A percentile compares a stretch with the other conserved stretches of the same genome.
These are phyloP conservation scores for Backusella parvicylindrica DNA, from an alignment of 192 early-diverging fungal species.

Conservation along the genomic window DNA sequence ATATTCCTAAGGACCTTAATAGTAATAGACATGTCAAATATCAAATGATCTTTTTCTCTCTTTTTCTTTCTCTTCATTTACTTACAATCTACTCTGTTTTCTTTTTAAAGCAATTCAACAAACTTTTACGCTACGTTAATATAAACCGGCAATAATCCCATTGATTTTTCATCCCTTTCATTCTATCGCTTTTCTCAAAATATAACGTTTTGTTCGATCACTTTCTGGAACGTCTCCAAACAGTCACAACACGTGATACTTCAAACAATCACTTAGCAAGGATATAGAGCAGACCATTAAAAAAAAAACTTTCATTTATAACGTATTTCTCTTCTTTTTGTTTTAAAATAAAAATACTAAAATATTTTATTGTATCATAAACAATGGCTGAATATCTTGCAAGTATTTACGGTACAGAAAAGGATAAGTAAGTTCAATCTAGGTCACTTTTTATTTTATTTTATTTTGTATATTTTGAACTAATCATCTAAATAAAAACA, in stretches of 20 bases:
- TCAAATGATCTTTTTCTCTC: no score
- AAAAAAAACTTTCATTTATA: background rate
- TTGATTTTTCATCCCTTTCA: background rate
- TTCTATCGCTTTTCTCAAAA: background rate
- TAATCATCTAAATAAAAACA: background rate
- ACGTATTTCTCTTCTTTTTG: background rate
- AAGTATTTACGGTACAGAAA: conserved; percentile 95
- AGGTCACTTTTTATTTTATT: background rate
- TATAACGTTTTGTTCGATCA: background rate
- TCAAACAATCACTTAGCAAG: background rate
- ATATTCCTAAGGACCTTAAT: no score
- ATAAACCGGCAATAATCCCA: no score
- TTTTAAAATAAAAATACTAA: background rate
- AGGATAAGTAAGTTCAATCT: conserved; percentile 73
- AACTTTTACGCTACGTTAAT: no score
- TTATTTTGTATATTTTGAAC: background rate
- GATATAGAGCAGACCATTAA: background rate
- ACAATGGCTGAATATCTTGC: conserved; percentile 80
- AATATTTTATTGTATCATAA: background rate
- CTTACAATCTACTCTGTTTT: no score
- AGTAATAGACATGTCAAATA: no score
- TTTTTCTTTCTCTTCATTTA: no score
- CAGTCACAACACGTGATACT: background rate
- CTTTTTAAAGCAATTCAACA: no score
- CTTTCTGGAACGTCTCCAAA: background rate